Evolutionary conservation across 2,329 filamentous ascomycete species (phyloP).

Genomic region (Ophiocordyceps unilateralis): DNA sequence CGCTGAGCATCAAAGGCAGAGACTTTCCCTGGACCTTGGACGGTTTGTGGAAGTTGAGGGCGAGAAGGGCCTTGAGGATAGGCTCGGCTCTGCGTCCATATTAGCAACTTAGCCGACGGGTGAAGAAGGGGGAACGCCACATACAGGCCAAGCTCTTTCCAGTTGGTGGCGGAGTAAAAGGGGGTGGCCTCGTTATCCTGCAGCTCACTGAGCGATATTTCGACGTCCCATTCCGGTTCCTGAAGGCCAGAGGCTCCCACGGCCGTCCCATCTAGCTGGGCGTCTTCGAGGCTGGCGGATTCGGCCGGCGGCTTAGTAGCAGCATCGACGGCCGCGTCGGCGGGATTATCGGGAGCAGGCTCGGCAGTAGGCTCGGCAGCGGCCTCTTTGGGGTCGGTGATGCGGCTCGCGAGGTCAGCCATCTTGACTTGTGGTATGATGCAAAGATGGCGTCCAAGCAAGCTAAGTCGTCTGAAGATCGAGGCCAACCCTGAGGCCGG

Average conservation of each 20-base stretch:
- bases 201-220: slow-evolving; percentile 81
- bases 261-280: slow-evolving; percentile 20
- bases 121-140: not conserved
- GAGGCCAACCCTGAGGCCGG: not conserved
- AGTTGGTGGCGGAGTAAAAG: slow-evolving; percentile 67
- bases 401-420: slow-evolving; percentile 34
- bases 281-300: slow-evolving; percentile 7
- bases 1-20: slow-evolving; percentile 67
- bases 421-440: too few species aligned
- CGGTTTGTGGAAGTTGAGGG: slow-evolving; percentile 81
- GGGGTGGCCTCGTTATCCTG: slow-evolving; percentile 77
- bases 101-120: not conserved
- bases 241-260: slow-evolving; percentile 34
- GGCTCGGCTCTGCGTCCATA: slow-evolving; percentile 17
- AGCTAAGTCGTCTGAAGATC: not conserved
- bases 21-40: slow-evolving; percentile 97
- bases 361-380: not conserved
- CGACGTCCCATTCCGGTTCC: slow-evolving; percentile 72
- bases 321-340: slow-evolving; percentile 5
- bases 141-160: slow-evolving; percentile 74
- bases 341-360: slow-evolving; percentile 4
- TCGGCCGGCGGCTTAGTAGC: slow-evolving; percentile 1
- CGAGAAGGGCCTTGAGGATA: slow-evolving; percentile 60
- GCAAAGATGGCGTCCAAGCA: not conserved
- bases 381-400: slow-evolving; percentile 24